Conservation (phyloP, 2,329 filamentous ascomycete species). For the Fusarium subtropicale region DNA sequence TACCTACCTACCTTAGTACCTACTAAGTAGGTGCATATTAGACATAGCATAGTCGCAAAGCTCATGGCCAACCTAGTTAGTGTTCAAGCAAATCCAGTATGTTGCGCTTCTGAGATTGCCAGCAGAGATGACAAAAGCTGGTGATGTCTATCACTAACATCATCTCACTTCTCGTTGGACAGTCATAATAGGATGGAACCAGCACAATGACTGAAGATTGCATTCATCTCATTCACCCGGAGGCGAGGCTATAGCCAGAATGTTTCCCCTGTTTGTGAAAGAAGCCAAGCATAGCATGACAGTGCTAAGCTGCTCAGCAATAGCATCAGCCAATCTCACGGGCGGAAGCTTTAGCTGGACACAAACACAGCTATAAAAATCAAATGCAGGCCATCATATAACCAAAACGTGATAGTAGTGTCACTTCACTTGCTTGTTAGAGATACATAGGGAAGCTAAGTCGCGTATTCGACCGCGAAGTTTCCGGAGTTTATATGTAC, state of each 20-base stretch:
- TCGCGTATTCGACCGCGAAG: slow-evolving; percentile 52
- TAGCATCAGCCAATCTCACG: neutral
- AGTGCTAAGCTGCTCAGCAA: neutral
- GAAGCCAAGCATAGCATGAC: neutral
- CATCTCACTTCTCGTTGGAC: neutral
- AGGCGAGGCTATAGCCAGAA: neutral
- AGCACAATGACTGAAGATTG: neutral
- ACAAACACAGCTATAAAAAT: neutral
- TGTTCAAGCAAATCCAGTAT: neutral
- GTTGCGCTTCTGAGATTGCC: neutral
- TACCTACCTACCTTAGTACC: too few species aligned
- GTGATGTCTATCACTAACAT: neutral
- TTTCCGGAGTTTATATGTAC: slow-evolving; percentile 58
- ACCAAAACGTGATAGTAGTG: slow-evolving; percentile 33
- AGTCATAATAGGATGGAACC: neutral
- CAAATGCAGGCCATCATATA: neutral
- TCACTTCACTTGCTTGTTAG: slow-evolving; percentile 48
- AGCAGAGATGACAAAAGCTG: neutral
- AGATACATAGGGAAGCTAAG: slow-evolving; percentile 53
- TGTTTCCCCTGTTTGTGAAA: neutral
- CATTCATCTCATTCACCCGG: neutral
- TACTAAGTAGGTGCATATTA: too few species aligned
- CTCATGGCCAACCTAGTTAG: neutral
- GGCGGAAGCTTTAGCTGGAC: neutral
- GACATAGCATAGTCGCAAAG: neutral